A percentile compares a stretch with the other conserved stretches of the same genome.
Conservation (phyloP, 83 land plant genomes). For the Picea engelmannii region DNA sequence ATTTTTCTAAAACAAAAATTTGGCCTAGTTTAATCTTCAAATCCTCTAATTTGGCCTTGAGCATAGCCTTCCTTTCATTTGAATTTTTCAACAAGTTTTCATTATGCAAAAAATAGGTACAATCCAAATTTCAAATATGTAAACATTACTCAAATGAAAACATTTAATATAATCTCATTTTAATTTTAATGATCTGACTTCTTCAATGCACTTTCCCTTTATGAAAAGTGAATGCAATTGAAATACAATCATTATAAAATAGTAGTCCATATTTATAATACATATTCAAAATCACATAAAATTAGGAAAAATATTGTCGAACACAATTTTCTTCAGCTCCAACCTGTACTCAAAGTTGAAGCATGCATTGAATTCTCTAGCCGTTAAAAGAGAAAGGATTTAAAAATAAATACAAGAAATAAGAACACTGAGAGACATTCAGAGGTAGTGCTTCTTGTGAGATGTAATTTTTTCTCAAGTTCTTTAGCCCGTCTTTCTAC, state of each 20-base stretch:
- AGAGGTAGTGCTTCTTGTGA: slow-evolving; percentile 37
- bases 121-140: not conserved
- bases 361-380: not conserved
- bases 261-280: not conserved
- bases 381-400: not conserved
- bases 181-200: not conserved
- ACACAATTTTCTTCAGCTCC: not conserved
- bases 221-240: not conserved
- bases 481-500: slow-evolving; percentile 31
- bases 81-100: slow-evolving; percentile 14
- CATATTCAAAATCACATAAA: not conserved
- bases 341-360: not conserved
- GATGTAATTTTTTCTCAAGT: slow-evolving; percentile 33
- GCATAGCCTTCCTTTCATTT: not conserved
- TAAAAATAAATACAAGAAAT: not conserved
- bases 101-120: not conserved
- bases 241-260: not conserved
- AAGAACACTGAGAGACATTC: not conserved
- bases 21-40: not conserved
- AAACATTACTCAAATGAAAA: too few species aligned
- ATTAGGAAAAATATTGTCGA: not conserved
- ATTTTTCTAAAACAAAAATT: not conserved
- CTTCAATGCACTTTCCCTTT: not conserved
- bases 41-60: slow-evolving; percentile 24
- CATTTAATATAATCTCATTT: too few species aligned